A percentile compares a stretch with the other conserved stretches of the same genome.
phyloP scores from a whole-genome alignment of 345 rosid species.

The Boechera divaricarpa region DNA sequence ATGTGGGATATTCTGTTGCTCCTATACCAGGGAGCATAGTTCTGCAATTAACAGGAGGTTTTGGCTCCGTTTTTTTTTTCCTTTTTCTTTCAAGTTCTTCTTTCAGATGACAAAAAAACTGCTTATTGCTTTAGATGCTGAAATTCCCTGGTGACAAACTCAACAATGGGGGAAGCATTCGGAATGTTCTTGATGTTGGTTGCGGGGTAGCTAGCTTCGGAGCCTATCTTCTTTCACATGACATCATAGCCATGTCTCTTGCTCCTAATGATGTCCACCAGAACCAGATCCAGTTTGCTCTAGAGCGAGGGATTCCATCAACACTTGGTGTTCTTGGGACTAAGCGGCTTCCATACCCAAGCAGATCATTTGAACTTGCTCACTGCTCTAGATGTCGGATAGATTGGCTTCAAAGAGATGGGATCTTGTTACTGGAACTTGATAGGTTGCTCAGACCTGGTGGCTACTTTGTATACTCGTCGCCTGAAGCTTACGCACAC shows the following conservation, averaged over 20 bases:
- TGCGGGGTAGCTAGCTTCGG: slow-evolving; percentile 99
- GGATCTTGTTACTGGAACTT: slow-evolving; percentile 86
- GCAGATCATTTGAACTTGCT: slow-evolving; percentile 95
- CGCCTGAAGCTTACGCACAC: slow-evolving; percentile 96
- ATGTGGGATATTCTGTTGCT: slow-evolving; percentile 18
- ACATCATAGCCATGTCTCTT: slow-evolving; percentile 88
- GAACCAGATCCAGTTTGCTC: slow-evolving; percentile 96
- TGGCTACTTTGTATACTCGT: slow-evolving; percentile 94
- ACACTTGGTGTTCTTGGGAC: slow-evolving; percentile 96
- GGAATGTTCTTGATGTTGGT: slow-evolving; percentile 96
- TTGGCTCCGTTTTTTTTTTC: slow-evolving; percentile 26
- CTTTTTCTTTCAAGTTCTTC: slow-evolving; percentile 31
- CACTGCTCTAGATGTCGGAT: slow-evolving; percentile 98
- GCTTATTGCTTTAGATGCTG: slow-evolving; percentile 77
- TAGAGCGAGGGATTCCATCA: slow-evolving; percentile 96
- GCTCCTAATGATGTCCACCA: slow-evolving; percentile 99
- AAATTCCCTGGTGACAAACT: slow-evolving; percentile 91
- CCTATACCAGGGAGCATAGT: slow-evolving; percentile 11
- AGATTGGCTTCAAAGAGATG: slow-evolving; percentile 99
- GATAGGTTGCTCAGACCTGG: slow-evolving; percentile 97
- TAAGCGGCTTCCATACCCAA: slow-evolving; percentile 94
- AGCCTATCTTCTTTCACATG: slow-evolving; percentile 87
- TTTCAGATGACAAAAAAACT: slow-evolving; percentile 43
- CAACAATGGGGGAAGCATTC: slow-evolving; percentile 74
- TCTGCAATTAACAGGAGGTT: slow-evolving; percentile 27